Percentiles rank a stretch among this genome's conserved stretches.
phyloP scores from a whole-genome alignment of 148 eudicot species.

The Chenopodium suecicum region DNA sequence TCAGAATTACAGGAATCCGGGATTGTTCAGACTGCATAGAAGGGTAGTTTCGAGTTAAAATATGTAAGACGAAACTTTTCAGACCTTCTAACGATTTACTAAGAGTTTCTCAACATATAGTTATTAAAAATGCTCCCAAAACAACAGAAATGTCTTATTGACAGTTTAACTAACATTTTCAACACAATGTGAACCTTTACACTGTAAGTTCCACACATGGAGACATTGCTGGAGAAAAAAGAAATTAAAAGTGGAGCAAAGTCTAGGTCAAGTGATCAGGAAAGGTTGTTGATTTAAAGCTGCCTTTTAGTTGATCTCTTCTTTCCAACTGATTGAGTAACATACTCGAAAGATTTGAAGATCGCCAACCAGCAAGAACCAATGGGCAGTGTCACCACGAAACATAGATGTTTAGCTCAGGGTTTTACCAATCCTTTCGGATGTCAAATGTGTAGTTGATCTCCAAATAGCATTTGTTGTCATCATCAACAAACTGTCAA shows the following conservation, averaged over 20 bases:
- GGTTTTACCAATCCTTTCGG: slow-evolving; percentile 59
- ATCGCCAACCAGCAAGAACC: background rate
- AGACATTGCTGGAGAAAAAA: background rate
- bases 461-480: slow-evolving; percentile 79
- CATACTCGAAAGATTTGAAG: background rate
- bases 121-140: background rate
- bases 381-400: background rate
- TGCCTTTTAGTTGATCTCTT: background rate
- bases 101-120: background rate
- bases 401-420: background rate
- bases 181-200: slow-evolving; percentile 5
- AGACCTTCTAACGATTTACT: background rate
- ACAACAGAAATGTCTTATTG: background rate
- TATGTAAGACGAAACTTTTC: background rate
- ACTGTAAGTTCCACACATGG: slow-evolving; percentile 10
- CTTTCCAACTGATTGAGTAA: slow-evolving; percentile 1
- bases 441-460: slow-evolving; percentile 74
- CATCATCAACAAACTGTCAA: slow-evolving; percentile 76
- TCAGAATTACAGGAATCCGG: too few species aligned
- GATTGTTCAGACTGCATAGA: too few species aligned
- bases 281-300: slow-evolving; percentile 8
- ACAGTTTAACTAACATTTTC: background rate
- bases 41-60: background rate
- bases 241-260: background rate
- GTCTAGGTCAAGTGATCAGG: background rate